phyloP scores from a whole-genome alignment of 805 yeast genomes.

The Candida pseudoglaebosa region DNA sequence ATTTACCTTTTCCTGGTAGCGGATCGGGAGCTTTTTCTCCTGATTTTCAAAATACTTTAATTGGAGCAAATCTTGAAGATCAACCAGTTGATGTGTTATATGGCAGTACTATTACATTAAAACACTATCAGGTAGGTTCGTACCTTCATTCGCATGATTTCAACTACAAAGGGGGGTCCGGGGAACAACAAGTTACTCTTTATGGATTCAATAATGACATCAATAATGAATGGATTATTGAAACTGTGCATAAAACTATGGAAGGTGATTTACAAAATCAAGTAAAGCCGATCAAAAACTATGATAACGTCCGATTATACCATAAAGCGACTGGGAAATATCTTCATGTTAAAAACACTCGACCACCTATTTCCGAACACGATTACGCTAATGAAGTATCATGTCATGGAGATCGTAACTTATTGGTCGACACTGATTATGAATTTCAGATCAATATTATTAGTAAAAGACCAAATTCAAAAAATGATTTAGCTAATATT shows the following conservation, averaged over 20 bases:
- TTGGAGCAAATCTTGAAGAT: constrained; percentile 29
- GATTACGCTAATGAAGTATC: constrained; percentile 86
- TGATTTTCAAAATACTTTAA: constrained; percentile 58
- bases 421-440: constrained; percentile 64
- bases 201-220: constrained; percentile 54
- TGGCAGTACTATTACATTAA: constrained; percentile 69
- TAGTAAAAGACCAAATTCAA: constrained; percentile 27
- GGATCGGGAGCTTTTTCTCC: constrained; percentile 66
- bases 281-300: constrained; percentile 42
- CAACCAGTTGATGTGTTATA: constrained; percentile 63
- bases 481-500: constrained; percentile 31
- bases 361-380: constrained; percentile 88
- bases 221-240: constrained; percentile 75
- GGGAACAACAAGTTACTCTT: constrained; percentile 77
- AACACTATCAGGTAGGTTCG: constrained; percentile 67
- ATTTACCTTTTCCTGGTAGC: constrained; percentile 46
- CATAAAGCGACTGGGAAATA: constrained; percentile 68
- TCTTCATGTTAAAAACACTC: constrained; percentile 62
- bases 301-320: constrained; percentile 59
- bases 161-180: constrained; percentile 60
- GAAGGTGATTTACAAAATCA: constrained; percentile 37
- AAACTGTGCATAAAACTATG: constrained; percentile 31
- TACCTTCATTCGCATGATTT: constrained; percentile 77
- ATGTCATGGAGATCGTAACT: constrained; percentile 60
- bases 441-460: constrained; percentile 60